Conservation (phyloP, 192 early-diverging fungal genomes). For the Entomortierella lignicola region DNA sequence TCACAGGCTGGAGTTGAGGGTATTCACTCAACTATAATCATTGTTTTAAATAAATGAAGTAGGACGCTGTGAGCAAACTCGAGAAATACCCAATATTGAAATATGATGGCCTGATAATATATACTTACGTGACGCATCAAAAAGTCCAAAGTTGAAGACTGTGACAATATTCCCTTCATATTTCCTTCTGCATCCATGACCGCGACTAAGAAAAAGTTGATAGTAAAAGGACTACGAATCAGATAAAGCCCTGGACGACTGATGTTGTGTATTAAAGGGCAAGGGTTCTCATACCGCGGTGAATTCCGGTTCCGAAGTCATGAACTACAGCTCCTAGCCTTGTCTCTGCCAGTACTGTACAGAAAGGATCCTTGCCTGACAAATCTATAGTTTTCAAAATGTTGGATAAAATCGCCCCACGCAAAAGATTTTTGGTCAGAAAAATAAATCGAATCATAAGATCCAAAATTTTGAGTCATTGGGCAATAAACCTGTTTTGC, state of each 20-base stretch:
- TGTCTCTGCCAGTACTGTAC: conserved; percentile 81
- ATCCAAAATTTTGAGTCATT: not conserved
- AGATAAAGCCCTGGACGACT: not conserved
- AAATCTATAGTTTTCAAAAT: conserved; percentile 60
- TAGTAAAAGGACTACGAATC: not conserved
- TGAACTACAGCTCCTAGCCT: conserved; percentile 75
- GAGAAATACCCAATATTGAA: not conserved
- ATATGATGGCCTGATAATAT: not conserved
- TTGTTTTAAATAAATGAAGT: not conserved
- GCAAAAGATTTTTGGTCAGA: no score
- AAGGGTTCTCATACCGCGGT: conserved; percentile 64
- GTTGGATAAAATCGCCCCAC: not conserved
- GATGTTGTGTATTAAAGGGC: not conserved
- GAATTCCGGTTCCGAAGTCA: conserved; percentile 80
- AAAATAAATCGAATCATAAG: no score
- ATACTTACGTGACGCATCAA: conserved; percentile 70
- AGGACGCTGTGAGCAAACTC: no score
- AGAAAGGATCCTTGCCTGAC: conserved; percentile 87
- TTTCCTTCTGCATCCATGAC: conserved; percentile 72
- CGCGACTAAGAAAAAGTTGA: conserved; percentile 62
- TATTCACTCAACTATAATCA: conserved; percentile 35
- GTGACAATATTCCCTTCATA: conserved; percentile 82
- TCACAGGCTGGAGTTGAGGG: conserved; percentile 40
- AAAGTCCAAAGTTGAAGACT: conserved; percentile 75
- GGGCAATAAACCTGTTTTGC: no score